phyloP scores from a whole-genome alignment of 169 alveolate genomes.

The Eimeria mitis region DNA sequence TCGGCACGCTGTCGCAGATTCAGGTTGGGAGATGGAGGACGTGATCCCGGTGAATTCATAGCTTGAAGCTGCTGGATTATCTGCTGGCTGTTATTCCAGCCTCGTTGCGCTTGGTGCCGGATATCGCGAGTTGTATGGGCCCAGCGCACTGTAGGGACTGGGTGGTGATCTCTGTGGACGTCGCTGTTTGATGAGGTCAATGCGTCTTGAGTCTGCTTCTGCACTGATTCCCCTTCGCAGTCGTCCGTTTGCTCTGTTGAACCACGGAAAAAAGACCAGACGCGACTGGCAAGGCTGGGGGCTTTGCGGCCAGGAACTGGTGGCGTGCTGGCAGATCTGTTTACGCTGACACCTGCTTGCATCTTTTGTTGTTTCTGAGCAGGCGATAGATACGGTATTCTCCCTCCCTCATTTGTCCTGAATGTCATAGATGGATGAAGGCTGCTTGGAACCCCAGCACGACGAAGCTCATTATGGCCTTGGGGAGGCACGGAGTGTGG shows the following conservation, averaged over 20 bases:
- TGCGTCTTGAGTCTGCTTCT: background rate
- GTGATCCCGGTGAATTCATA: background rate
- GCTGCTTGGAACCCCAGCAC: background rate
- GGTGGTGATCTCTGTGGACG: background rate
- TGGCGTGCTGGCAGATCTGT: constrained; percentile 66
- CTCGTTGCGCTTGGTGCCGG: background rate
- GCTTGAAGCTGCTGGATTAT: background rate
- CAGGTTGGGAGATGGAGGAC: constrained; percentile 35
- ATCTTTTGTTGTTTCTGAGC: background rate
- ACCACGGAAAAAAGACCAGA: constrained; percentile 51
- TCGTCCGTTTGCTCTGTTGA: background rate
- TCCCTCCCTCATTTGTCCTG: background rate
- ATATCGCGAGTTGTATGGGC: background rate
- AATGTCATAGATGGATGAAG: background rate
- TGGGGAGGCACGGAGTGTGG: constrained; percentile 69
- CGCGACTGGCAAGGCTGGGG: constrained; percentile 60
- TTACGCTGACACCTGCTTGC: background rate
- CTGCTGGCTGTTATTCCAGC: background rate
- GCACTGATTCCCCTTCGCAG: background rate
- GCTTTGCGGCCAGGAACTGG: constrained; percentile 30
- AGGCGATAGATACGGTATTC: background rate
- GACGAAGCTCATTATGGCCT: background rate
- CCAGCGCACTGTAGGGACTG: constrained; percentile 31
- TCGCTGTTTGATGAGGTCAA: background rate
- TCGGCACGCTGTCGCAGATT: background rate